Conservation (phyloP, 2,329 filamentous ascomycete species). For the Cytospora chrysosperma region DNA sequence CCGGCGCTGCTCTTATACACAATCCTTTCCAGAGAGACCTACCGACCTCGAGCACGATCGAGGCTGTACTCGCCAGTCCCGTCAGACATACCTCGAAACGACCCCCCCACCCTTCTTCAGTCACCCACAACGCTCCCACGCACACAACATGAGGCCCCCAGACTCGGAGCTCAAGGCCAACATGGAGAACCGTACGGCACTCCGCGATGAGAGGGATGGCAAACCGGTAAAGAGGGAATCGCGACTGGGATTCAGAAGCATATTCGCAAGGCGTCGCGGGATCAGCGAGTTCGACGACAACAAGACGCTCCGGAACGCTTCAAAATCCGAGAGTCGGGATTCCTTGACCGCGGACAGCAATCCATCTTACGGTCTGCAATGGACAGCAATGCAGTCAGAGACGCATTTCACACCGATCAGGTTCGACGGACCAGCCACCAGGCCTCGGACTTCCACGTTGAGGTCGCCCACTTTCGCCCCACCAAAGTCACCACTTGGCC, state of each 20-base stretch:
- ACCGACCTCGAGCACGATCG: background rate
- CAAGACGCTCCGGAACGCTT: conserved; percentile 3
- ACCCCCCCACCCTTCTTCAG: conserved; percentile 23
- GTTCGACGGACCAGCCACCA: background rate
- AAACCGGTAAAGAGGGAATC: conserved; percentile 50
- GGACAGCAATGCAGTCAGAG: conserved; percentile 14
- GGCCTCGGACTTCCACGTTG: conserved; percentile 12
- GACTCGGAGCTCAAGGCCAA: conserved; percentile 33
- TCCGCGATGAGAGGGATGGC: conserved; percentile 39
- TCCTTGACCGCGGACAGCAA: background rate
- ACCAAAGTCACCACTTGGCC: conserved; percentile 24
- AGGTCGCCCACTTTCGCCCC: conserved; percentile 17
- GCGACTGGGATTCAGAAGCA: conserved; percentile 48
- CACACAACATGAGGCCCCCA: conserved; percentile 40
- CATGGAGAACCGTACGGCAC: conserved; percentile 41
- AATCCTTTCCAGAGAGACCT: background rate
- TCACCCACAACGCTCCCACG: conserved; percentile 27
- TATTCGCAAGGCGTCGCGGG: conserved; percentile 49
- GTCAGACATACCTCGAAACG: background rate
- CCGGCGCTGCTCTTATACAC: background rate
- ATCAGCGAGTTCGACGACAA: conserved; percentile 36
- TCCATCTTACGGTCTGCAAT: conserved; percentile 15
- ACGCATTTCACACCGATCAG: conserved; percentile 13
- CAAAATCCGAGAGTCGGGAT: conserved; percentile 9
- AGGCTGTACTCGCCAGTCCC: conserved; percentile 1